Evolutionary conservation across 305 asterid genomes (phyloP).

Genomic region (Fraxinus xanthoxyloides): DNA sequence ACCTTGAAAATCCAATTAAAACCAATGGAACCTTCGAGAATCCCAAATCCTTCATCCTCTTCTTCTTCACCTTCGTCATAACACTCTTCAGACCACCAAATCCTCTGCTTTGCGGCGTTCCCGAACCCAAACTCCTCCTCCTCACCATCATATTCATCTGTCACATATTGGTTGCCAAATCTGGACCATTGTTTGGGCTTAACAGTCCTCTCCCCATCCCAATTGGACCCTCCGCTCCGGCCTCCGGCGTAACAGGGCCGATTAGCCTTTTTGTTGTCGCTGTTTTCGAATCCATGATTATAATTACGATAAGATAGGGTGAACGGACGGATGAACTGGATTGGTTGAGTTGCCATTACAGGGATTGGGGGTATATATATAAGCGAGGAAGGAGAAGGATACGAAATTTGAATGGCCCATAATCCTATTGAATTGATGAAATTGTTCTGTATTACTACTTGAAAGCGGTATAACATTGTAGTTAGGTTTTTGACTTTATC

Average conservation of each 20-base stretch:
- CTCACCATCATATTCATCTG: conserved; percentile 39
- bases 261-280: not conserved
- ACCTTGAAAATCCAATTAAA: conserved; percentile 66
- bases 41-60: conserved; percentile 48
- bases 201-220: conserved; percentile 40
- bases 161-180: conserved; percentile 38
- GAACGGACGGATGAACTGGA: conserved; percentile 28
- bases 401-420: not conserved
- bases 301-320: conserved; percentile 19
- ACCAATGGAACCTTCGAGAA: conserved; percentile 49
- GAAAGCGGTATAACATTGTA: not conserved
- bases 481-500: too few species aligned
- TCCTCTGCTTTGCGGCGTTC: conserved; percentile 46
- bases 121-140: conserved; percentile 51
- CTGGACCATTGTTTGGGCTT: conserved; percentile 38
- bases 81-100: conserved; percentile 76
- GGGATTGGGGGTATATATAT: not conserved
- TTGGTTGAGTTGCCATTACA: conserved; percentile 29
- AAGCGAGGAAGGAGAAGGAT: not conserved
- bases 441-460: not conserved
- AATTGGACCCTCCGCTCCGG: conserved; percentile 52
- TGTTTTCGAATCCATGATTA: conserved; percentile 8
- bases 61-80: too few species aligned
- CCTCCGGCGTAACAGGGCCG: conserved; percentile 38
- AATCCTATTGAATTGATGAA: not conserved